Evolutionary conservation across 2,329 filamentous ascomycete species (phyloP), one percentile per base, ranked within the genome.

Genomic region (Triangularia verruculosa): DNA sequence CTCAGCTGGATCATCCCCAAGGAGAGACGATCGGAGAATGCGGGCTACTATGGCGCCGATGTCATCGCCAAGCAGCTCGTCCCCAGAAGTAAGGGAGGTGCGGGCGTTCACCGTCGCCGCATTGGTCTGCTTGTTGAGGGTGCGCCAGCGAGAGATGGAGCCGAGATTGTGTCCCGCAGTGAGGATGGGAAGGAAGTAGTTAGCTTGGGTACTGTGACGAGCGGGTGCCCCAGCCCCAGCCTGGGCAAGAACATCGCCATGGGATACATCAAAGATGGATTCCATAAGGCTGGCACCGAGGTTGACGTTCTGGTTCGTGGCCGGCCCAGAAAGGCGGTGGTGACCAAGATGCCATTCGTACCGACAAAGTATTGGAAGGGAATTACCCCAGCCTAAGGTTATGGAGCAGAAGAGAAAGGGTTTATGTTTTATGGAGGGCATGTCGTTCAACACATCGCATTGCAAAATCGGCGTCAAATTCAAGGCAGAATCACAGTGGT

Each of bases 231-330:
- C 0, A 93, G 90, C 73, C 95, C 95, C 2, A 91, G 89, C 0
- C 79, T 97, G 56, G 88, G 89, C 68, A 90, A 90, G 81, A 97
- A 98, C 76, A 94, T 99, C 67, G 93, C 94, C 62, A 99, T 99
- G 95, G 95, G 89, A 0, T 97, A 97, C 74, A 82, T 97, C 73
- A 86, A 87, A 77, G 87, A 91, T 67, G 92, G 92, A 0, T 78
- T 89, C 74, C 92, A 96, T 76, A 96, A 96, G 83, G 82, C 85
- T 30, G 93, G 92, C 11, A 96, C 92, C 0, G 89, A 94, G 78
- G 80, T 97, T 6, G 84, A 88, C 17, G 88, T 97, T 3, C 76
- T 92, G 43, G 89, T 97, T 1, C 82, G 93, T 60, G 93, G 92
- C 20, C 91, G 88, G 79, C 81, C 85, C 73, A 86, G 92, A 71